Evolutionary conservation across 164 flowering plant genomes (phyloP).

Genomic region (Berberis thunbergii): DNA sequence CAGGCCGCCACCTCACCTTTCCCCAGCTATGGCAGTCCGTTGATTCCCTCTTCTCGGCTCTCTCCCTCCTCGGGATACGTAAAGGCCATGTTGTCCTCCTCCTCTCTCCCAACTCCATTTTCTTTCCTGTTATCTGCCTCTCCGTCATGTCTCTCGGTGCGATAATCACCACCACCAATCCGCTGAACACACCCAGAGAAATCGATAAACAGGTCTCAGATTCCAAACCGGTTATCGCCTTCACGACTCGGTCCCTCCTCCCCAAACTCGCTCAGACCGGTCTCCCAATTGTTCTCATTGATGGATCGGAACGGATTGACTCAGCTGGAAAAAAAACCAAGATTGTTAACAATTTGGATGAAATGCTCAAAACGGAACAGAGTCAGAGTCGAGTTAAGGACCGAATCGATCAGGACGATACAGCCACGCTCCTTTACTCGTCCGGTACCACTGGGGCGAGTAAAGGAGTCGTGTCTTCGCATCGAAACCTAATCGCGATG

Average conservation of each 20-base stretch:
- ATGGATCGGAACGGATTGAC: background rate
- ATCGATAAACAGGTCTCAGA: constrained; percentile 62
- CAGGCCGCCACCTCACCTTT: constrained; percentile 54
- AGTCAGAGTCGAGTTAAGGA: constrained; percentile 29
- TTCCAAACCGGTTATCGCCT: constrained; percentile 59
- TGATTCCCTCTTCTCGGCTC: constrained; percentile 39
- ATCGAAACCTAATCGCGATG: constrained; percentile 56
- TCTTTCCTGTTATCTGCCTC: constrained; percentile 67
- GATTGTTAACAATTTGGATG: constrained; percentile 25
- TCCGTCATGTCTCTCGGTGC: constrained; percentile 81
- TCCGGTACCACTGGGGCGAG: constrained; percentile 86
- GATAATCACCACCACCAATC: constrained; percentile 76
- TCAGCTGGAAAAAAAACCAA: background rate
- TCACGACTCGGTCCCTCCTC: constrained; percentile 43
- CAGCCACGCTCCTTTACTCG: constrained; percentile 68
- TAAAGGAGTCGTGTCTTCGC: constrained; percentile 74
- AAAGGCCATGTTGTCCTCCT: constrained; percentile 73
- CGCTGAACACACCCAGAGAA: constrained; percentile 62
- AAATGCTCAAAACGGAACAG: constrained; percentile 39
- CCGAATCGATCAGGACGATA: constrained; percentile 55
- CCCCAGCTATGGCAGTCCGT: constrained; percentile 53
- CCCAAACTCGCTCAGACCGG: constrained; percentile 44
- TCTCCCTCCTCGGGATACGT: constrained; percentile 42
- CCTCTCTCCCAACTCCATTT: constrained; percentile 76
- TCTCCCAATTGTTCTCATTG: constrained; percentile 46